Base-by-base conservation (phyloP, 2,329 filamentous ascomycete species). In the Dactylellina parvicollis region DNA sequence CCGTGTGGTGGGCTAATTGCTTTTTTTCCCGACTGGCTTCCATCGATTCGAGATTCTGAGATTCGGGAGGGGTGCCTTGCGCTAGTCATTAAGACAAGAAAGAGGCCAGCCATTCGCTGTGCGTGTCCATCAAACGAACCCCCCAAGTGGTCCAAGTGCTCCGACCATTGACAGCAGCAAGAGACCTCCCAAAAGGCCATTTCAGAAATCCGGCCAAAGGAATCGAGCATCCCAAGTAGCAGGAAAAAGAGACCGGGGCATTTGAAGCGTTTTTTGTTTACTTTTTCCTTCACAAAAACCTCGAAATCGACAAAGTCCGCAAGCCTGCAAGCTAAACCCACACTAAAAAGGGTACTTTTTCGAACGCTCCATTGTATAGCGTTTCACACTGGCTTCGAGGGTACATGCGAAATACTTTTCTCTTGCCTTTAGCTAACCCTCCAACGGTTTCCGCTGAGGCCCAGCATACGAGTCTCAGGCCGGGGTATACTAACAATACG, bases 61-160 rank as follows among this genome's bases (percentile, higher is more conserved):
- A 67, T 67, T 67, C 52, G 66, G 66, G 66, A 64, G 66, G 66
- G 66, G 66, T 64, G 66, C 66, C 66, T 72, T 72, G 66, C 66
- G 40, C 66, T 57, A 64, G 57, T 50, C 56, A 62, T 72, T 50
- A 55, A 62, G 38, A 64, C 57, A 59, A 26, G 20, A 44, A 42
- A 59, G 32, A 49, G 50, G 55, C 56, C 66, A 61, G 56, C 65
- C 65, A 50, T 70, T 70, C 46, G 46, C 54, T 30, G 40, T 60
- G 42, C 54, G 46, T 50, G 64, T 46, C 64, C 56, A 64, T 64
- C 50, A 59, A 59, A 64, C 55, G n/a, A n/a, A 34, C 64, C 57
- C 64, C 56, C n/a, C 32, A 59, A 60, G 46, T 34, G 57, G 40
- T 16, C 52, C 52, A 56, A 32, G 52, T 56, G 46, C 44, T 52